These are phyloP conservation scores for Aureobasidium uvarum DNA, from an alignment of 2,329 filamentous ascomycete species.

Conservation along the genomic window DNA sequence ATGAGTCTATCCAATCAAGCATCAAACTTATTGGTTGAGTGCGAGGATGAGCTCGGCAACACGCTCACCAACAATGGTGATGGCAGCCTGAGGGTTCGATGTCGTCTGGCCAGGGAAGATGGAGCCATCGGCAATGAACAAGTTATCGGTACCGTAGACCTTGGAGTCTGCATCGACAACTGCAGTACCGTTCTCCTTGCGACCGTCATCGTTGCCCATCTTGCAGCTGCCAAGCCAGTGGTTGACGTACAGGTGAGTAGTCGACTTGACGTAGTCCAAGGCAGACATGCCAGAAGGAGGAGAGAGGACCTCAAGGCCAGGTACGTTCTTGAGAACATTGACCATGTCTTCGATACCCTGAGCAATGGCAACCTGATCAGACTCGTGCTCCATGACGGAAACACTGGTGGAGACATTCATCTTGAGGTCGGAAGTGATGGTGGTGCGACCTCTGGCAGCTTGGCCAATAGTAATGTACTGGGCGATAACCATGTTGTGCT, in stretches of 20 bases:
- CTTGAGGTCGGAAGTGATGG: conserved; percentile 22
- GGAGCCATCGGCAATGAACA: conserved; percentile 28
- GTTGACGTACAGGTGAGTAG: conserved; percentile 21
- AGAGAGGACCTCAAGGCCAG: conserved; percentile 9
- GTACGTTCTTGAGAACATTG: conserved; percentile 9
- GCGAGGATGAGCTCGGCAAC: conserved; percentile 55
- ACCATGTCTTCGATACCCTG: conserved; percentile 22
- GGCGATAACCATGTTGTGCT: conserved; percentile 24
- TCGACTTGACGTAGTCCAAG: conserved; percentile 20
- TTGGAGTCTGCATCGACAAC: conserved; percentile 24
- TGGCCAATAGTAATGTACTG: conserved; percentile 25
- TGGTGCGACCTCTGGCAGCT: conserved; percentile 11
- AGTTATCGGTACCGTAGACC: conserved; percentile 28
- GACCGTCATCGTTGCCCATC: conserved; percentile 23
- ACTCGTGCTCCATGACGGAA: background rate
- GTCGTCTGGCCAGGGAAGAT: conserved; percentile 27
- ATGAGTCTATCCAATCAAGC: background rate
- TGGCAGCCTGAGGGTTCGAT: conserved; percentile 56
- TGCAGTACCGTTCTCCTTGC: conserved; percentile 9
- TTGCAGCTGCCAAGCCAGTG: conserved; percentile 26
- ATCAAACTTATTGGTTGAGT: conserved; percentile 30
- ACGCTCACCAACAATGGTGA: conserved; percentile 63
- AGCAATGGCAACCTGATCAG: conserved; percentile 11
- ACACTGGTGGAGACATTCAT: conserved; percentile 12
- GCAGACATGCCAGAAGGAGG: conserved; percentile 20